phyloP scores from a whole-genome alignment of 257 asterid genomes.

The Rehmannia glutinosa region DNA sequence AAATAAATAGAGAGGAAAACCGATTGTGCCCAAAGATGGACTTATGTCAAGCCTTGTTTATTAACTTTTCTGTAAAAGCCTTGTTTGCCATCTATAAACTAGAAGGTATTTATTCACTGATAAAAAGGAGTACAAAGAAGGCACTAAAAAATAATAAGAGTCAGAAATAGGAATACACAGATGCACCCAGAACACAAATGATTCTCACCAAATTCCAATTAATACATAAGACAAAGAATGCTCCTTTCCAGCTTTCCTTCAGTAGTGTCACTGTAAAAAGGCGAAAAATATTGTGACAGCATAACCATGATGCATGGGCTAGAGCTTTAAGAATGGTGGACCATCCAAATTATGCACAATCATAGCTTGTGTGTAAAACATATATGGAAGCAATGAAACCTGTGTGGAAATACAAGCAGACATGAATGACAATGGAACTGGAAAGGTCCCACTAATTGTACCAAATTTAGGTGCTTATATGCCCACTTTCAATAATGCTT shows the following conservation, averaged over 20 bases:
- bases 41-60: too few species aligned
- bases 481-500: slow-evolving; percentile 21
- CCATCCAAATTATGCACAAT: slow-evolving; percentile 14
- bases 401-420: slow-evolving; percentile 8
- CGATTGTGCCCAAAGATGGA: too few species aligned
- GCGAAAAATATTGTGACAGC: background rate
- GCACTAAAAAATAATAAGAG: slow-evolving; percentile 3
- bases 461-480: too few species aligned
- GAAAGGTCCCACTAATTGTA: slow-evolving; percentile 21
- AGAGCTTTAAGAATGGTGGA: background rate
- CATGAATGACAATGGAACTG: slow-evolving; percentile 8
- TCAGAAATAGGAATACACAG: background rate
- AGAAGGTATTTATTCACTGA: too few species aligned
- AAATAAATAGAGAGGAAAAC: too few species aligned
- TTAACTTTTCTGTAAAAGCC: too few species aligned
- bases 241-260: background rate
- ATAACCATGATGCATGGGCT: background rate
- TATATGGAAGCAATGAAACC: slow-evolving; percentile 17
- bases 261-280: background rate
- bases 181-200: background rate
- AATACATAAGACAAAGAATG: background rate
- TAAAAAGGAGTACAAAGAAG: background rate
- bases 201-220: background rate
- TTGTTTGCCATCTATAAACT: too few species aligned
- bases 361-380: slow-evolving; percentile 10